Conservation (phyloP, 495 filamentous ascomycete species). For the Talaromyces proteolyticus region DNA sequence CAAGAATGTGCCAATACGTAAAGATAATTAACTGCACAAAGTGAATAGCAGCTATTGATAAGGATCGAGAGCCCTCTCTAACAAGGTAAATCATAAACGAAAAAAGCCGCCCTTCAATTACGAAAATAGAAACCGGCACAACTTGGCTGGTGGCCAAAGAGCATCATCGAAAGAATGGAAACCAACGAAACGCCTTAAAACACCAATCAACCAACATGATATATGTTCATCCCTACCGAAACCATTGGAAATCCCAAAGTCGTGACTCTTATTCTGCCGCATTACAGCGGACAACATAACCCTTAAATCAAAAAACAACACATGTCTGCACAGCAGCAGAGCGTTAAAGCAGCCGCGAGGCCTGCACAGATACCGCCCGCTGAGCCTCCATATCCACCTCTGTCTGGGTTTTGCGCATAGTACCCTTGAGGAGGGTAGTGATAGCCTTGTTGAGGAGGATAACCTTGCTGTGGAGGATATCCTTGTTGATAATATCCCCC, state of each 20-base stretch:
- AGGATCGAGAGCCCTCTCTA: no score
- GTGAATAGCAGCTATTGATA: no score
- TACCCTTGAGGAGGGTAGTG: constrained; percentile 25
- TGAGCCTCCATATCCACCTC: constrained; percentile 16
- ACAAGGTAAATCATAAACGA: no score
- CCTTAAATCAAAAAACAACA: constrained; percentile 30
- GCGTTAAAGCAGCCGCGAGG: constrained; percentile 41
- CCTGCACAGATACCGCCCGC: constrained; percentile 41
- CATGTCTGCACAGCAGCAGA: constrained; percentile 52
- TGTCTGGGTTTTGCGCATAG: constrained; percentile 26
- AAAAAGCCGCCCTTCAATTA: no score
- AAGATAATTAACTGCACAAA: no score
- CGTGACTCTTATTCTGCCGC: background rate
- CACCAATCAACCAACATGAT: background rate
- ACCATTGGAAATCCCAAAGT: background rate
- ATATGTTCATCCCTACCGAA: background rate
- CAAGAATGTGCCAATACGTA: no score
- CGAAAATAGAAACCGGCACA: no score
- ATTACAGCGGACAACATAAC: no score
- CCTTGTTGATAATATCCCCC: constrained; percentile 18
- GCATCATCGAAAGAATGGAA: background rate
- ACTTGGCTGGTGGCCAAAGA: no score
- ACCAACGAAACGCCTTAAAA: background rate
- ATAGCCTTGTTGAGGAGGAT: constrained; percentile 23
- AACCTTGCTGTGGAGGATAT: constrained; percentile 35